These are phyloP conservation scores for Fusarium mexicanum DNA, from an alignment of 2,329 filamentous ascomycete species.

Conservation along the genomic window DNA sequence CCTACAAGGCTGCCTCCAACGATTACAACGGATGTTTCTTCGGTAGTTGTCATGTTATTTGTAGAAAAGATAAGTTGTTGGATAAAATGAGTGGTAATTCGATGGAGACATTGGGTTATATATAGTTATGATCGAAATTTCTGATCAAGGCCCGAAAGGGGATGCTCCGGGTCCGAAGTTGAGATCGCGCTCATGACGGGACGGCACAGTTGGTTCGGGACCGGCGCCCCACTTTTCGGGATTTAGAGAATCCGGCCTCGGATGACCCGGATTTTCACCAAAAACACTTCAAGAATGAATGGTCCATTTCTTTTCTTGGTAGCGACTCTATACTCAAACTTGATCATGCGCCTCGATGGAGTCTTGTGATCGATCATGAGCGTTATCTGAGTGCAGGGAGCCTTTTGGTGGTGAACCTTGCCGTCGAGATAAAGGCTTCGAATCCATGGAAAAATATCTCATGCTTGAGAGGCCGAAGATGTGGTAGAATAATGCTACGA, in stretches of 20 bases:
- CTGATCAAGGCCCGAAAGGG: not conserved
- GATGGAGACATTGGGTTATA: accelerated
- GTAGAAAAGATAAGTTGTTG: not conserved
- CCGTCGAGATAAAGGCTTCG: not conserved
- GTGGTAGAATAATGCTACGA: not conserved
- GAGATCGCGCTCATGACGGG: not conserved
- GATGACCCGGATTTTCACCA: not conserved
- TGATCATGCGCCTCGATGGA: not conserved
- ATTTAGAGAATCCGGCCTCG: not conserved
- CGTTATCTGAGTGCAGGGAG: not conserved
- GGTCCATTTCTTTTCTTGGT: accelerated
- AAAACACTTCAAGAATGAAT: too few species aligned
- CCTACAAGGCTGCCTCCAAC: slow-evolving; percentile 54
- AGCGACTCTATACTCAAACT: not conserved
- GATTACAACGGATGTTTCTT: slow-evolving; percentile 46
- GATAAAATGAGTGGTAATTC: accelerated
- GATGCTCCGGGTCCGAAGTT: not conserved
- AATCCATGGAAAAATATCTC: slow-evolving; percentile 6
- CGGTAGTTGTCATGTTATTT: not conserved
- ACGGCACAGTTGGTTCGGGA: not conserved
- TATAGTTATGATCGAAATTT: not conserved
- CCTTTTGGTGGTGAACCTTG: not conserved
- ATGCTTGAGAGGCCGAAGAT: not conserved
- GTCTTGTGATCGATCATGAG: not conserved
- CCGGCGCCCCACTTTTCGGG: not conserved